Conservation (phyloP, 176 grass and related monocot species). For the Leersia perrieri region DNA sequence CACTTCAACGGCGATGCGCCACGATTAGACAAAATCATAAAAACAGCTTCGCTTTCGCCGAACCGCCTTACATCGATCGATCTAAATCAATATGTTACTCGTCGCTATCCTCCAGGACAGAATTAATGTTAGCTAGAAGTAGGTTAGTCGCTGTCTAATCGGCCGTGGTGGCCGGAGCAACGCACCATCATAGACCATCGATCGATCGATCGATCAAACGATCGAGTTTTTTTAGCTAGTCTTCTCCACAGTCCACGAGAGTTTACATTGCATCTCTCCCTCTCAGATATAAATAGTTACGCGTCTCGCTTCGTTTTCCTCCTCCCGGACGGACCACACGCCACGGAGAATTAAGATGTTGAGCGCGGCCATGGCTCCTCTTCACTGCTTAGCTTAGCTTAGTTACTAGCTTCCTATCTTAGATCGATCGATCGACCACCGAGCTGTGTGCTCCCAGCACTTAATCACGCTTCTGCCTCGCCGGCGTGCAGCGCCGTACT, state of each 20-base stretch:
- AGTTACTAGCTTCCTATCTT: not conserved
- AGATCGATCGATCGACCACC: not conserved
- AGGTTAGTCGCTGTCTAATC: slow-evolving; percentile 11
- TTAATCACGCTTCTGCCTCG: not conserved
- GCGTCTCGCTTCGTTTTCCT: not conserved
- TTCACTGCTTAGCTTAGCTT: not conserved
- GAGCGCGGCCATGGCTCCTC: slow-evolving; percentile 6
- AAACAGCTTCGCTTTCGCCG: not conserved
- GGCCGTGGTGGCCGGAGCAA: slow-evolving; percentile 5
- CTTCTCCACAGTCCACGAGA: not conserved
- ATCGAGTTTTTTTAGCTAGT: not conserved
- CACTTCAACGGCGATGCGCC: not conserved
- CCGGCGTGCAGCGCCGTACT: not conserved
- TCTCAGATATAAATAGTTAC: slow-evolving; percentile 28
- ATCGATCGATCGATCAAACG: not conserved
- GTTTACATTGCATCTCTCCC: slow-evolving; percentile 10
- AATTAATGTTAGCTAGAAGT: too few relatives aligned
- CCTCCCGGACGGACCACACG: not conserved
- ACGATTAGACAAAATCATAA: not conserved
- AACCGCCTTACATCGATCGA: not conserved
- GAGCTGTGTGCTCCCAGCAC: too few relatives aligned
- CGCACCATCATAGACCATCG: not conserved
- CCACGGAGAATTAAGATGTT: not conserved
- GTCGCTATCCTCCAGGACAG: not conserved
- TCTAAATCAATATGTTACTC: not conserved